Percentiles rank a stretch among this genome's conserved stretches.
Conservation (phyloP, 2,329 filamentous ascomycete species). For the Fusarium marasasianum region DNA sequence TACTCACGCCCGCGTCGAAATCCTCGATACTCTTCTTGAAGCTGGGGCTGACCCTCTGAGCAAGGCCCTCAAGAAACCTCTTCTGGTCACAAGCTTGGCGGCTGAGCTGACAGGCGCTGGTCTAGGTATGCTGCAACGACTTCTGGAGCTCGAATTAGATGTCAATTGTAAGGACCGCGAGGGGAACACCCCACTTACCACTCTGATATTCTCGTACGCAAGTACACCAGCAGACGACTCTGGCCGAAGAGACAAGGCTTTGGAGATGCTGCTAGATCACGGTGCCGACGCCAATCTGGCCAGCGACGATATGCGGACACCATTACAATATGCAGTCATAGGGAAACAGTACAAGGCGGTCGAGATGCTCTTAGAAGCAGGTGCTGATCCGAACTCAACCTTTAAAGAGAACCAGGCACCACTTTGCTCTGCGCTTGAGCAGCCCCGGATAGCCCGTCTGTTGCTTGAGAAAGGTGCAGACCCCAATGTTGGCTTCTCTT, state of each 20-base stretch:
- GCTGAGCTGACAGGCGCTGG: fast-evolving
- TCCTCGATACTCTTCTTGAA: neutral
- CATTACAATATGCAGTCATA: neutral
- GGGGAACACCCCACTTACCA: neutral
- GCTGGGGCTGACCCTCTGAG: neutral
- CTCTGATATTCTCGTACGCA: no score
- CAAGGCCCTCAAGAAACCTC: neutral
- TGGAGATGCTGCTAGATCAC: neutral
- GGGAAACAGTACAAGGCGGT: fast-evolving
- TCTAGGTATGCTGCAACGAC: neutral
- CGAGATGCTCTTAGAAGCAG: neutral
- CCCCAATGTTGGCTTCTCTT: neutral
- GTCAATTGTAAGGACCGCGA: neutral
- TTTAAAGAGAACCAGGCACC: fast-evolving
- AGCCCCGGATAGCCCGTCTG: neutral
- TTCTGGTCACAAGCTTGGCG: neutral
- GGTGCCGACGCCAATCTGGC: neutral
- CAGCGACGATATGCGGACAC: neutral
- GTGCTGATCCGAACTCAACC: neutral
- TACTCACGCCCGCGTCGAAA: neutral
- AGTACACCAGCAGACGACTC: neutral
- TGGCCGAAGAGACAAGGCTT: neutral
- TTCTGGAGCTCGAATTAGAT: neutral
- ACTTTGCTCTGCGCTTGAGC: neutral
- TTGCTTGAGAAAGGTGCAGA: neutral